Evolutionary conservation across 2,329 filamentous ascomycete species (phyloP), one percentile per base, ranked within the genome.

Genomic region (Huntiella omanensis): DNA sequence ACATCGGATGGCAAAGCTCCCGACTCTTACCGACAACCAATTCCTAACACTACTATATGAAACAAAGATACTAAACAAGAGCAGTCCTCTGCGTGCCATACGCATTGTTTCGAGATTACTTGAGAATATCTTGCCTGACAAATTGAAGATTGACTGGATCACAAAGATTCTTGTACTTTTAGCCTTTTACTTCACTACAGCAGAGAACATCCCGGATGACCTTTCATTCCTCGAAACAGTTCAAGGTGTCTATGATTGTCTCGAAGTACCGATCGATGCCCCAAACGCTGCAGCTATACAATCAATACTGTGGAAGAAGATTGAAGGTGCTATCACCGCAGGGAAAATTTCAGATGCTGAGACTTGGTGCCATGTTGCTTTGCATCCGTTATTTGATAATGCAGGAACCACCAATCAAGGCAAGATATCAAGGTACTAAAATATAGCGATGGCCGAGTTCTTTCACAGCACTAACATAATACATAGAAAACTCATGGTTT

Each of bases 281-380:
- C 68, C 73, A 51, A 75, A 76, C 4, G 75, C 81, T 10, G 73
- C 76, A 51, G 77, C 79, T 33, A 71, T 73, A 5, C 79, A 83
- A 53, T 80, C 75, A 33, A 76, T 94, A 3, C 62, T 94, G 3
- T 95, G 86, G 85, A 91, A 85, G 60, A 72, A 69, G 19, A 66
- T 83, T n/a, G 80, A 86, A 45, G 60, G 65, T 1, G 64, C 66
- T 11, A 75, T 73, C 51, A 61, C 61, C 1, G 66, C 71, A 32
- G 63, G 67, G 1, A 61, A 74, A 12, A 71, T 70, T 46, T 62
- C 67, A 2, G 52, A 65, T 11, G 71, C 80, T 1, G 71, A 80
- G 51, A 60, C 64, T 43, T 95, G 84, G 85, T 92, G 83, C 54
- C 66, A 60, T 5, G 57, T 85, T 13, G 77, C 81, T 1, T 64